Base-by-base conservation (phyloP, 2,329 filamentous ascomycete species). In the Penicillium sp. region DNA sequence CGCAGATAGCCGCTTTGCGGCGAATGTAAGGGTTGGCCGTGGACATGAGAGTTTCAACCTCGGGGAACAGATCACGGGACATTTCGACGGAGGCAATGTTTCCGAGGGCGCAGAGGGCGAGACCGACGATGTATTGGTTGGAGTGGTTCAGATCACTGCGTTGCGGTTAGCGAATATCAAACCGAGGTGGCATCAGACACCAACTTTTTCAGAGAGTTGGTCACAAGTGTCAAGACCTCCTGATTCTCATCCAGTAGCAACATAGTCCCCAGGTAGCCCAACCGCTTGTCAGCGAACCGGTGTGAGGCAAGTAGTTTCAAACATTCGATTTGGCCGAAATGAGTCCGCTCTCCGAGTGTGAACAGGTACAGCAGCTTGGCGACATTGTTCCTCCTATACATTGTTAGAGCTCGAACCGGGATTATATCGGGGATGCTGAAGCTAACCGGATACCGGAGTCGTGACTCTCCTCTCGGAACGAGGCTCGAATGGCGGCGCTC, bases 281-380 rank as follows among this genome's bases (percentile, higher is more conserved):
- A 79, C 45, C 94, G 88, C 80, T 99, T 99, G 81, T 99, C 94
- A 64, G 94, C 94, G 71, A 99, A 99, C 55, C 93, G 91, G 62
- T 95, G 92, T 39, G 94, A 99, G 55, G 94, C 94, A 55, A 99
- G 85, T 47, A 99, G 85, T 78, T 99, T 99, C 69, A 99, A 83
- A 76, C 94, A 99, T 85, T 99, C 94, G 72, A 99, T 99, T 81
- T 99, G 94, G 48, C 94, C 94, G 73, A 99, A 99, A 77, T 99
- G 94, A 54, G 94, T 99, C 69, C 94, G 86, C 78, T 99, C 94
- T 61, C 94, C 94, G 40, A 99, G 84, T 1, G 94, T 99, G 76
- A 99, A 99, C 57, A 99, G 90, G 74, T 99, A 99, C 38, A 99
- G 85, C 34, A 99, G 86, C 77, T 99, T 99, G 56, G 94, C 92